A percentile compares a stretch with the other conserved stretches of the same genome.
Evolutionary conservation across 2,329 filamentous ascomycete genomes (phyloP).

Genomic region (Fusarium nodosum): DNA sequence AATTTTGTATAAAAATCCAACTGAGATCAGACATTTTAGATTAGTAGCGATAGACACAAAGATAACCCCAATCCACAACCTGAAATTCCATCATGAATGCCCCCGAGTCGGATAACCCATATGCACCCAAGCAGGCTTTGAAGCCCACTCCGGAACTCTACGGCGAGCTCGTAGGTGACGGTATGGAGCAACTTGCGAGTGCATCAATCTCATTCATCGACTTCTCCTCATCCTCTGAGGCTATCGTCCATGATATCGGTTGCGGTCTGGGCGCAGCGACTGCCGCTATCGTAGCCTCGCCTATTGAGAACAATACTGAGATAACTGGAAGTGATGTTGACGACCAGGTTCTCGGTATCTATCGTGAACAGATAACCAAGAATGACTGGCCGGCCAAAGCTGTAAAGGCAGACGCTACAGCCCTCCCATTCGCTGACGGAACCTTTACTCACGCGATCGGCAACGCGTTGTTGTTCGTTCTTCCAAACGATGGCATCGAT

Average conservation of each 20-base stretch:
- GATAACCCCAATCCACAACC: fast-evolving
- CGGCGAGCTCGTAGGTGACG: neutral
- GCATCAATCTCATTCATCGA: neutral
- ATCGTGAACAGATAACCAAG: neutral
- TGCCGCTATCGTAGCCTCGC: neutral
- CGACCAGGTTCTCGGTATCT: fast-evolving
- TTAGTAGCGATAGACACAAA: fast-evolving
- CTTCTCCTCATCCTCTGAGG: fast-evolving
- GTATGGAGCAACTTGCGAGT: conserved; percentile 13
- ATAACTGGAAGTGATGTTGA: conserved; percentile 21
- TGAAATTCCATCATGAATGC: conserved; percentile 10
- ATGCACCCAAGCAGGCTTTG: conserved; percentile 10
- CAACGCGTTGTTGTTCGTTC: neutral
- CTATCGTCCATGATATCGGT: conserved; percentile 14
- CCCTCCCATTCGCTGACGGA: neutral
- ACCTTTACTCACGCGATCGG: conserved; percentile 7
- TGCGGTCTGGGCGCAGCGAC: conserved; percentile 23
- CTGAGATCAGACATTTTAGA: fast-evolving
- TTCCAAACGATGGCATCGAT: conserved; percentile 3
- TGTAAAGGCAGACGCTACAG: neutral
- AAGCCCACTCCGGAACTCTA: conserved; percentile 24
- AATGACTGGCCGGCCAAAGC: conserved; percentile 5
- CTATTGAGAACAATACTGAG: fast-evolving
- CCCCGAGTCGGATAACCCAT: neutral
- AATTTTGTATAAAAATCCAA: neutral